phyloP scores from a whole-genome alignment of 2,329 filamentous ascomycete species.

The Lasiodiplodia sp. region DNA sequence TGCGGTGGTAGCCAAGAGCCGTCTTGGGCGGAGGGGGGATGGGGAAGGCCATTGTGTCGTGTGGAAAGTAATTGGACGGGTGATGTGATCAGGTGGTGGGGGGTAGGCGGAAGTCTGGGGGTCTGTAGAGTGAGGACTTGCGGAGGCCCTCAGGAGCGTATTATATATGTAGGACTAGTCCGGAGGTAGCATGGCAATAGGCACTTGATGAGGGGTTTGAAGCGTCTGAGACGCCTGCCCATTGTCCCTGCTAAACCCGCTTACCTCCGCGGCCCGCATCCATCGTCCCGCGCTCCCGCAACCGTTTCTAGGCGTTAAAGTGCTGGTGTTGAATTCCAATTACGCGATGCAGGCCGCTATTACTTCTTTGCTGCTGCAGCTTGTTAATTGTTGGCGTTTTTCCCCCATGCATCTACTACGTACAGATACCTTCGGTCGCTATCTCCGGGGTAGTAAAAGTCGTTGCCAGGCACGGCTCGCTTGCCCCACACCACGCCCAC shows the following conservation, averaged over 20 bases:
- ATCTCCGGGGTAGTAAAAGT: not conserved
- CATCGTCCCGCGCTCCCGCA: not conserved
- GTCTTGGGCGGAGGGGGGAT: constrained; percentile 40
- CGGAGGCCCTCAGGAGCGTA: not conserved
- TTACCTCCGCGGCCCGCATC: not conserved
- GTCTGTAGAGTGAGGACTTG: not conserved
- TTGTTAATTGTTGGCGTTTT: not conserved
- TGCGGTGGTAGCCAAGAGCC: constrained; percentile 59
- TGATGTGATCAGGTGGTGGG: not conserved
- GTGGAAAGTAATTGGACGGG: not conserved
- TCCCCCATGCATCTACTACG: not conserved
- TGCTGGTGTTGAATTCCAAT: not conserved
- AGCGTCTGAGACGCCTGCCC: not conserved
- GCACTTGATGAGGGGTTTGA: not conserved
- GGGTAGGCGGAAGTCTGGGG: not conserved
- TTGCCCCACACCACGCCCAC: not conserved
- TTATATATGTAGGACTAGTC: not conserved
- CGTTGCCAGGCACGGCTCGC: not conserved
- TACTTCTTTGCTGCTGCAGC: not conserved
- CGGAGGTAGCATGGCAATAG: not conserved
- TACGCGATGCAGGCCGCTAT: not conserved
- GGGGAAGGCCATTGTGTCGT: constrained; percentile 36
- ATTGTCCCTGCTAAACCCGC: constrained; percentile 1
- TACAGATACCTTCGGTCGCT: not conserved
- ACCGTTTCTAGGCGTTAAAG: not conserved